These are phyloP conservation scores for Apiotrichum akiyoshidainum DNA, from an alignment of 1,284 basidiomycete genomes.

Conservation along the genomic window DNA sequence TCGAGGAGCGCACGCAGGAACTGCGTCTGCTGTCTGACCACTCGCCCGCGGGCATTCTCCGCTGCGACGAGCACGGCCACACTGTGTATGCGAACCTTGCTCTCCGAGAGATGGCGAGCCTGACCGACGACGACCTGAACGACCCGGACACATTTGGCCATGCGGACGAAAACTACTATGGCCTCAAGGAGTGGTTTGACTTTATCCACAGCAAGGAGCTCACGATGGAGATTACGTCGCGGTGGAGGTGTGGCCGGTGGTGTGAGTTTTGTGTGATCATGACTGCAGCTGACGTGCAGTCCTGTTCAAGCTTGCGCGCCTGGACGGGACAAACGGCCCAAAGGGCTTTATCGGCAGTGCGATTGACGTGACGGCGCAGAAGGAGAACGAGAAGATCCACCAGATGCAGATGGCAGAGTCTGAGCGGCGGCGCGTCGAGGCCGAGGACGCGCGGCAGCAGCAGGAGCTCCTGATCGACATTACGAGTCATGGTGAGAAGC, in stretches of 20 bases:
- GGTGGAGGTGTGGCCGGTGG: too few relatives aligned
- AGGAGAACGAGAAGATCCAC: conserved; percentile 44
- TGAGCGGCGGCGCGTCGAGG: conserved; percentile 42
- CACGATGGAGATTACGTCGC: too few relatives aligned
- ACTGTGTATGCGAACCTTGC: conserved; percentile 32
- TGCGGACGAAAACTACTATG: too few relatives aligned
- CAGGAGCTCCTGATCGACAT: conserved; percentile 50
- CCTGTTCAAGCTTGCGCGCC: too few relatives aligned
- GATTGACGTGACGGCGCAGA: conserved; percentile 46
- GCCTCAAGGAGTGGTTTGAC: too few relatives aligned
- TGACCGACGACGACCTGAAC: conserved; percentile 1
- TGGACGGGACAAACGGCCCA: too few relatives aligned
- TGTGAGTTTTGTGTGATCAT: too few relatives aligned
- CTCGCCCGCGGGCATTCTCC: conserved; percentile 43
- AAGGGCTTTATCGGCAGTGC: conserved; percentile 34
- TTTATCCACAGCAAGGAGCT: too few relatives aligned
- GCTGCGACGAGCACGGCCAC: conserved; percentile 27
- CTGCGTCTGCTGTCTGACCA: background rate
- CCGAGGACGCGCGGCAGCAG: conserved; percentile 46
- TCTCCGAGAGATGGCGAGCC: conserved; percentile 7
- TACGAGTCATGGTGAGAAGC: conserved; percentile 45
- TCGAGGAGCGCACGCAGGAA: conserved; percentile 34
- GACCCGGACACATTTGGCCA: too few relatives aligned
- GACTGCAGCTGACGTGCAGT: too few relatives aligned
- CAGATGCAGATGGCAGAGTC: conserved; percentile 39